Evolutionary conservation across 345 rosid species (phyloP), one percentile per base, ranked within the genome.

Genomic region (Syzygium grande): DNA sequence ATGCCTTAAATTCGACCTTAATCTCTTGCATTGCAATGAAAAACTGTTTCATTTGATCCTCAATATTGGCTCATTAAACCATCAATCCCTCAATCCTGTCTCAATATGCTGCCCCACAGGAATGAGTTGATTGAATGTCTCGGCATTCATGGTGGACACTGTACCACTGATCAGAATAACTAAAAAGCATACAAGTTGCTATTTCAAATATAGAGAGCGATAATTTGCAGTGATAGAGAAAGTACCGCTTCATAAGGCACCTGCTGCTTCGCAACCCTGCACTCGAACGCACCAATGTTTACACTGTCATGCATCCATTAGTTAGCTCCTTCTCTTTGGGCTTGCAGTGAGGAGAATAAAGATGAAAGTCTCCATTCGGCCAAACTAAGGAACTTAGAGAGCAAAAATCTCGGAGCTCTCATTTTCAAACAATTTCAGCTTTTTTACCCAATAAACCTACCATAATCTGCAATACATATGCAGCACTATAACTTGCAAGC

Each of bases 251-350:
- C 94, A 29, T 92, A 94, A 43, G 95, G 94, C 68, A 53, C 93
- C 90, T 94, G 95, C 83, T 92, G 91, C 79, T 84, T 92, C 2
- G 95, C 94, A 90, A 93, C 91, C 19, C 95, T 93, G 3, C 95
- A 89, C 89, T 89, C 90, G 85, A 92, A 93, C 78, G 91, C 94
- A 86, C 95, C 95, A 15, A 92, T 92, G 38, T 94, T 92, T n/a
- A 94, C 91, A 86, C 89, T 90, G 52, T 19, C 73, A 89, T 93
- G 92, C 51, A 92, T 87, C 95, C 94, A 92, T 87, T 92, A 94
- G 73, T 92, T 92, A 87, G 88, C 86, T 87, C 89, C 91, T 54
- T 92, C 91, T 34, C 93, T 90, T 88, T 85, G 88, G 84, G 90
- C 87, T 89, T 54, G 92, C 88, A 91, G 78, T 90, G 89, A 38